A percentile compares a stretch with the other conserved stretches of the same genome.
Conservation (phyloP, 2,329 filamentous ascomycete genomes). For the Bipolaris sorokiniana region DNA sequence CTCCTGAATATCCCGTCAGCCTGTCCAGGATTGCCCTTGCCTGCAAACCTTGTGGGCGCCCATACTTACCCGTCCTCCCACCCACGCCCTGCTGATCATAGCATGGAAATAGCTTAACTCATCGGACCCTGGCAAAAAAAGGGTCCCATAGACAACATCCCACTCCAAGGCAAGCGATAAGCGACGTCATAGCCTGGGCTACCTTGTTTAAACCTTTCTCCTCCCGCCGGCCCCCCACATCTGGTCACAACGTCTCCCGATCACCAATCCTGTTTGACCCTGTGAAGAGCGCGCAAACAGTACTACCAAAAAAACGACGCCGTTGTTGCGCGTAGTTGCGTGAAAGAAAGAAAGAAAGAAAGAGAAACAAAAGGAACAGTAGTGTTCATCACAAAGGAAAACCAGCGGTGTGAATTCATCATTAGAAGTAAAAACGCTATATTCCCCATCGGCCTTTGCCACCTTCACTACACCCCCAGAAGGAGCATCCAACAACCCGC, state of each 20-base stretch:
- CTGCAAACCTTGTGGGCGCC: slow-evolving; percentile 3
- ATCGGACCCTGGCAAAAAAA: slow-evolving; percentile 1
- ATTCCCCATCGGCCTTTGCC: neutral
- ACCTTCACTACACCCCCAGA: neutral
- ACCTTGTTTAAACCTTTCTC: slow-evolving; percentile 4
- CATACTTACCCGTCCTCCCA: neutral
- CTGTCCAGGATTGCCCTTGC: neutral
- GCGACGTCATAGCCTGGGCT: slow-evolving; percentile 11
- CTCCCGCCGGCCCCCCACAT: neutral
- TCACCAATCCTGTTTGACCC: neutral
- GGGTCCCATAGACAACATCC: slow-evolving; percentile 5
- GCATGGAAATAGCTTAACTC: slow-evolving; percentile 8
- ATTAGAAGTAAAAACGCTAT: neutral
- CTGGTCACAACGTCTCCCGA: neutral
- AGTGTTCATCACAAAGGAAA: neutral
- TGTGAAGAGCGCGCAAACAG: neutral
- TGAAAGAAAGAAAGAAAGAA: neutral
- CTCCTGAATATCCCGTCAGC: neutral
- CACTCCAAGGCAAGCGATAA: neutral
- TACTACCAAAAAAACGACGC: neutral
- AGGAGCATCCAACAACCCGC: neutral
- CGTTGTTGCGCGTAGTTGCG: neutral
- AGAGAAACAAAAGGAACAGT: neutral
- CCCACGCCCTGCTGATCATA: slow-evolving; percentile 7
- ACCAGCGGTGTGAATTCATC: neutral